Conservation (phyloP, 805 yeast genomes). For the Candida nonsorbophila region DNA sequence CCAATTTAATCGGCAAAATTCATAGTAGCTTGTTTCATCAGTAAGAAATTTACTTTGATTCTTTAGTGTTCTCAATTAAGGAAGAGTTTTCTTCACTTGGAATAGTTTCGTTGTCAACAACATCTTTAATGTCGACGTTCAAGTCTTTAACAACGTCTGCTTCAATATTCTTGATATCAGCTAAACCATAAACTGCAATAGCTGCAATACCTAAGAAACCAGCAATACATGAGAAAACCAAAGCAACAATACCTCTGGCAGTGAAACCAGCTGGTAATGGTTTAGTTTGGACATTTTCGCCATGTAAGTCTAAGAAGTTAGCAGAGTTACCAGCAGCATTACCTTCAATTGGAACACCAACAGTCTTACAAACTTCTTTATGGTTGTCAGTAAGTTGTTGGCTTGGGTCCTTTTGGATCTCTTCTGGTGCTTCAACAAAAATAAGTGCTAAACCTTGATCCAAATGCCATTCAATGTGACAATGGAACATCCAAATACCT, state of each 20-base stretch:
- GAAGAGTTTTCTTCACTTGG: background rate
- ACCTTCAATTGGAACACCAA: slow-evolving; percentile 53
- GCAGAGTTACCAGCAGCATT: slow-evolving; percentile 85
- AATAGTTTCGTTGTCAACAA: slow-evolving; percentile 10
- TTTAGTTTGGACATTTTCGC: slow-evolving; percentile 65
- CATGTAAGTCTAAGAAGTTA: slow-evolving; percentile 61
- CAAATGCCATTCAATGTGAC: slow-evolving; percentile 98
- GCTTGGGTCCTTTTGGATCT: slow-evolving; percentile 36
- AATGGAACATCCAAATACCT: slow-evolving; percentile 98
- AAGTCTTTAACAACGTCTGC: slow-evolving; percentile 54
- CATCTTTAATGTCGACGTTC: slow-evolving; percentile 39
- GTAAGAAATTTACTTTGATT: background rate
- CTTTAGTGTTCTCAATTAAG: slow-evolving; percentile 1
- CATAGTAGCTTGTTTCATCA: background rate
- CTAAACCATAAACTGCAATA: slow-evolving; percentile 79
- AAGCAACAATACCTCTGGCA: slow-evolving; percentile 89
- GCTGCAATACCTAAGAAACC: slow-evolving; percentile 78
- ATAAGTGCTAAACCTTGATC: slow-evolving; percentile 85
- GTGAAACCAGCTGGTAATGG: slow-evolving; percentile 86
- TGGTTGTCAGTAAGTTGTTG: slow-evolving; percentile 63
- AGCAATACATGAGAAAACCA: slow-evolving; percentile 83
- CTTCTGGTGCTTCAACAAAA: slow-evolving; percentile 78
- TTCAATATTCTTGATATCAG: slow-evolving; percentile 72
- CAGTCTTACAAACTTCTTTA: slow-evolving; percentile 53
- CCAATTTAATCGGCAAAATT: background rate